Evolutionary conservation across 306 rosid genomes (phyloP), one percentile per base, ranked within the genome.

Genomic region (Citrullus amarus): DNA sequence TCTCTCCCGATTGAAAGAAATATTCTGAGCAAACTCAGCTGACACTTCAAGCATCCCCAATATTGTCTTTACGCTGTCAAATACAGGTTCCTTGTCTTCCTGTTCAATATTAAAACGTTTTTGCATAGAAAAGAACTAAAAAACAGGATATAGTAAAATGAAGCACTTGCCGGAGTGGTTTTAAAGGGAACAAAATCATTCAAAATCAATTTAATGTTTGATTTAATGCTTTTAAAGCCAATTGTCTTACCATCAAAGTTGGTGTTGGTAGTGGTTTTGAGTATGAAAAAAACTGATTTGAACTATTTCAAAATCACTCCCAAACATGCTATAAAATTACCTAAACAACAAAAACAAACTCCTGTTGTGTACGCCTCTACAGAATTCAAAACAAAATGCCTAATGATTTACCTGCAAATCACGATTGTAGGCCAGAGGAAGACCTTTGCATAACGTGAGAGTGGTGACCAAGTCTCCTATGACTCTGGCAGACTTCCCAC

Each of bases 11-110:
- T 92, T 92, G 82, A 85, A 92, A 41, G 97, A 82, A 78, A 95
- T 88, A 82, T 95, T 92, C 81, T 82, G 85, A 4, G 99, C 93
- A 83, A 95, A 95, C 83, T 95, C 97, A 1, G 99, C 88, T 4
- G 99, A 92, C 75, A 95, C 93, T 84, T 95, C 99, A 79, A 95
- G 97, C 99, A 95, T 95, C 54, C 99, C 97, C 91, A 88, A 75
- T 69, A 95, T 90, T 54, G 99, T 88, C 88, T 87, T 95, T 34
- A 92, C 97, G 4, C 97, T 92, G 87, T 95, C 99, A 80, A 95
- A 95, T 77, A 83, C 92, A 44, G 99, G 99, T 78, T 95, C 99
- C 85, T 95, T 95, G 75, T 95, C 99, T 81, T 95, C 99, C 99
- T 95, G 84, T 70, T 63, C 81, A 82, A 79, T 75, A 65, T 72